Base-by-base conservation (phyloP, 2,329 filamentous ascomycete genomes). In the Fusarium luffae region DNA sequence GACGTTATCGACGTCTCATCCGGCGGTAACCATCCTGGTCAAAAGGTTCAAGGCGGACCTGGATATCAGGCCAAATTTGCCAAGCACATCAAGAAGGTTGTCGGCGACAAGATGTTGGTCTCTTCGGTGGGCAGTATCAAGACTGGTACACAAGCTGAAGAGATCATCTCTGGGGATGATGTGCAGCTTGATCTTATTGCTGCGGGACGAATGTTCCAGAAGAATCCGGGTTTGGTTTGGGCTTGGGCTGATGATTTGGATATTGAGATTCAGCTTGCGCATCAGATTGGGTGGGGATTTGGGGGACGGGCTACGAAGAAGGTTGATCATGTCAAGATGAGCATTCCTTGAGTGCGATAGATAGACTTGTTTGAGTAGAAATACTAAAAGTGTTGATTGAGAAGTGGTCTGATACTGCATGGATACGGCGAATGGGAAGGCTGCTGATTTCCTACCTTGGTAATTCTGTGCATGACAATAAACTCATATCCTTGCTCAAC, bases 1-100 rank as follows among this genome's bases (percentile, higher is more conserved):
- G 92, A 96, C 76, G 81, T 96, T 3, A 81, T 96, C 2, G 93
- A 96, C 73, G 86, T 94, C 11, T 91, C 88, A 2, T 87, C 85
- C 4, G 92, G 88, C 1, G 93, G 92, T 5, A 86, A 86, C 49
- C 88, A 93, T 73, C 79, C 84, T 0, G 75, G 78, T 49, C 88
- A 90, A 71, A 87, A 89, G 59, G 84, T 91, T 55, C 81, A 84
- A 25, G 76, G 80, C 4, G 88, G 86, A 0, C 88, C 89, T 0
- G 90, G 84, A 0, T 94, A 93, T 80, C 92, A 95, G 79, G 89
- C 86, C 1, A 87, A 85, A 0, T 91, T 93, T 71, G 89, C 93
- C 0, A 87, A 90, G 74, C 84, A 85, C 7, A 87, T 94, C 59
- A 94, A 94, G 82, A 85, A 89, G 71, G 89, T 86, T 2, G 87